phyloP scores from a whole-genome alignment of 176 grass and related monocot genomes.

The Oryza coarctata region DNA sequence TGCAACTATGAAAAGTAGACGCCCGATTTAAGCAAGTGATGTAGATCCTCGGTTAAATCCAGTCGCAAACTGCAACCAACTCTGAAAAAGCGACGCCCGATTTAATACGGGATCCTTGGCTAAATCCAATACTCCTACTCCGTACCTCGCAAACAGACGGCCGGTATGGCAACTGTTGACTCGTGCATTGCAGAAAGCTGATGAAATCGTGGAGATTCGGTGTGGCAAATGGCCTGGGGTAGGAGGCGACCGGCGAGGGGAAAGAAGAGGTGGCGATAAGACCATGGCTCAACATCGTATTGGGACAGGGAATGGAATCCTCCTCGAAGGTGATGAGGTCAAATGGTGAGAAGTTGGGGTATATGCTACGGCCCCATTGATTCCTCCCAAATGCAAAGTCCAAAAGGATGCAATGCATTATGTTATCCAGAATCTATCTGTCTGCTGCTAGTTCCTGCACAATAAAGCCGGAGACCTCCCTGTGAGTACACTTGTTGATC shows the following conservation, averaged over 20 bases:
- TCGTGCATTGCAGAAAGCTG: constrained; percentile 3
- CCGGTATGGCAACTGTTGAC: constrained; percentile 15
- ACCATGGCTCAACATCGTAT: constrained; percentile 25
- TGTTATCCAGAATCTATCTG: constrained; percentile 25
- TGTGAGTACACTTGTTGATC: background rate
- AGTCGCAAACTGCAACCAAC: background rate
- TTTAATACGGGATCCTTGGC: constrained; percentile 13
- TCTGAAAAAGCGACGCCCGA: background rate
- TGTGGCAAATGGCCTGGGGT: background rate
- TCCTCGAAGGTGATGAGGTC: constrained; percentile 34
- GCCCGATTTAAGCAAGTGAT: background rate
- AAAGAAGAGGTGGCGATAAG: constrained; percentile 38
- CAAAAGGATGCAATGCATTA: constrained; percentile 14
- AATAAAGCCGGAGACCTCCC: background rate
- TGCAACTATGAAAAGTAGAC: background rate
- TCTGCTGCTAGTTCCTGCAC: constrained; percentile 39
- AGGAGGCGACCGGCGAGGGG: background rate
- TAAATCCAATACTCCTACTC: background rate
- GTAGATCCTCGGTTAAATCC: background rate
- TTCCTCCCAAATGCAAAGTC: constrained; percentile 41
- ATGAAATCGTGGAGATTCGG: constrained; percentile 34
- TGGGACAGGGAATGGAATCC: constrained; percentile 36
- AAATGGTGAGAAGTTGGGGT: background rate
- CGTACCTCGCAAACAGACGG: background rate
- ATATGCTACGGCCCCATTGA: constrained; percentile 32